These are phyloP conservation scores for Nematocida parisii DNA, from an alignment of 371 early-diverging fungal species.

Conservation along the genomic window DNA sequence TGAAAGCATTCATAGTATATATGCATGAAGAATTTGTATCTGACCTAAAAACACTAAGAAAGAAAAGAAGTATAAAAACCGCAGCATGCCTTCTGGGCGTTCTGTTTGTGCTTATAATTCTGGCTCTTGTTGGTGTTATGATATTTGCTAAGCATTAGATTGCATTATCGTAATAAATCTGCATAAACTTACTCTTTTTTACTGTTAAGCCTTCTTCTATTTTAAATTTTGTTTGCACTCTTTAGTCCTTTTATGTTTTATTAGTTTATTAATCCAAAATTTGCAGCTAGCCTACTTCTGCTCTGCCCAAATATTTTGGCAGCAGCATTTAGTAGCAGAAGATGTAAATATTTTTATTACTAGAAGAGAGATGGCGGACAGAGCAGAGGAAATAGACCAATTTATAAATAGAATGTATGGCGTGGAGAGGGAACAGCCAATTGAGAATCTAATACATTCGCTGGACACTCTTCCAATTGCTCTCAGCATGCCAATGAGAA, in stretches of 20 bases:
- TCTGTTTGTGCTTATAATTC: constrained; percentile 16
- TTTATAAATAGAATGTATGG: constrained; percentile 35
- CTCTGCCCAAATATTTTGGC: too few species aligned
- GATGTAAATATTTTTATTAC: constrained; percentile 26
- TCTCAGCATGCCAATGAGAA: constrained; percentile 12
- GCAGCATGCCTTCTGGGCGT: neutral
- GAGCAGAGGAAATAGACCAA: constrained; percentile 12
- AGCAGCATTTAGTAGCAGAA: too few species aligned
- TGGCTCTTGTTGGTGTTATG: constrained; percentile 14
- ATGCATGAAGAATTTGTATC: constrained; percentile 41
- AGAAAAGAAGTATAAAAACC: constrained; percentile 6
- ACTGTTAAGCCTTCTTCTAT: neutral
- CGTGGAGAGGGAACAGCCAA: constrained; percentile 24
- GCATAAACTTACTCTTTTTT: neutral
- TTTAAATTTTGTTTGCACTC: neutral
- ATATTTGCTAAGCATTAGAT: neutral
- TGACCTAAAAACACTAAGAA: constrained; percentile 34
- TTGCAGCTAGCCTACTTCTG: too few species aligned
- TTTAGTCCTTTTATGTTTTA: neutral
- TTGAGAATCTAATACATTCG: constrained; percentile 29
- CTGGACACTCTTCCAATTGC: constrained; percentile 10
- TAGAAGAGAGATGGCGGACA: constrained; percentile 11
- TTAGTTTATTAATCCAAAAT: neutral
- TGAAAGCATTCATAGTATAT: constrained; percentile 41
- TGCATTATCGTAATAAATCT: neutral